Conservation (phyloP, 2,329 filamentous ascomycete genomes). For the Colletotrichum echinochloae region DNA sequence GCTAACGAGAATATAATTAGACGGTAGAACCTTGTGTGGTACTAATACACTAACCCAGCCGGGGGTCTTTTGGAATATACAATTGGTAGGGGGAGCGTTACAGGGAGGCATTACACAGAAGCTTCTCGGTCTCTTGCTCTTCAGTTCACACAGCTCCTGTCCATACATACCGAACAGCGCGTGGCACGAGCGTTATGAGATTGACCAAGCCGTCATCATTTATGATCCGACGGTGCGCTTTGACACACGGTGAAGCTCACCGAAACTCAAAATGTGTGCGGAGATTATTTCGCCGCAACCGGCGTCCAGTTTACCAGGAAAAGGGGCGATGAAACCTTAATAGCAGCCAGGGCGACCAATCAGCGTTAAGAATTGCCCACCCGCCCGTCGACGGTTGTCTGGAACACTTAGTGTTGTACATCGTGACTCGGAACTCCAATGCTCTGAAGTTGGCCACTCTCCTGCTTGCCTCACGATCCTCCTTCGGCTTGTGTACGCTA, state of each 20-base stretch:
- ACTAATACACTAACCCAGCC: not conserved
- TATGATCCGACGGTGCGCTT: not conserved
- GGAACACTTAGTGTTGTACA: not conserved
- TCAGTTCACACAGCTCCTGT: not conserved
- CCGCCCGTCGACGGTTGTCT: not conserved
- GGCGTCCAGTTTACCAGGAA: not conserved
- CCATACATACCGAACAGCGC: not conserved
- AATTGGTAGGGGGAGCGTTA: not conserved
- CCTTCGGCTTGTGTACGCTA: not conserved
- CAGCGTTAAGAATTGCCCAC: not conserved
- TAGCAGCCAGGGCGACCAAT: not conserved
- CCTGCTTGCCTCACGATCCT: not conserved
- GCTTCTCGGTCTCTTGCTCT: not conserved
- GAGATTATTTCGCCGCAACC: not conserved
- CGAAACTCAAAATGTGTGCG: not conserved
- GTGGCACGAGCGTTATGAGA: not conserved
- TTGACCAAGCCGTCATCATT: not conserved
- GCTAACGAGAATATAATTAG: not conserved
- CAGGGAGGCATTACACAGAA: not conserved
- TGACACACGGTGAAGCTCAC: conserved; percentile 6
- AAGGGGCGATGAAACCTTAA: conserved; percentile 9
- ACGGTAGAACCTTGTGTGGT: not conserved
- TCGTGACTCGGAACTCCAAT: too few relatives aligned
- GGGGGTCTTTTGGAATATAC: not conserved
- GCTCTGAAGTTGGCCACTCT: not conserved